Evolutionary conservation across 208 protist species (phyloP).

Genomic region (Leishmania gerbilli): DNA sequence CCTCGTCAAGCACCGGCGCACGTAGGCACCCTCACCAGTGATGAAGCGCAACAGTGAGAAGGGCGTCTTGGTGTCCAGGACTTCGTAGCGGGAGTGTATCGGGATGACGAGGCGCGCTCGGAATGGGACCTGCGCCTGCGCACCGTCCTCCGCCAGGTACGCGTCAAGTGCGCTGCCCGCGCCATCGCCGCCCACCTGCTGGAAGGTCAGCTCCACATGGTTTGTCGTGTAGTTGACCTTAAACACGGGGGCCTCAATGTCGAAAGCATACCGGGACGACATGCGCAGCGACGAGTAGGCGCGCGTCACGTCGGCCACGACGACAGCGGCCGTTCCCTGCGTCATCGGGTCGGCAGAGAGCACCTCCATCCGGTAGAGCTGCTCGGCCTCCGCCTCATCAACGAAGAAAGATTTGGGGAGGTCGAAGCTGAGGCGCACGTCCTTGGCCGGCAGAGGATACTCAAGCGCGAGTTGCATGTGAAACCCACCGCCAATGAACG

Average conservation of each 20-base stretch:
- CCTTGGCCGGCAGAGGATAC: constrained; percentile 36
- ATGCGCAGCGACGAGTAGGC: constrained; percentile 42
- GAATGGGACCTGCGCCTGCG: background rate
- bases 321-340: constrained; percentile 6
- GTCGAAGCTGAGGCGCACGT: constrained; percentile 36
- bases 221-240: constrained; percentile 57
- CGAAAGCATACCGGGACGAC: constrained; percentile 53
- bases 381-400: constrained; percentile 65
- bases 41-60: constrained; percentile 58
- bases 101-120: constrained; percentile 56
- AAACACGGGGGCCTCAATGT: constrained; percentile 85
- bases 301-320: constrained; percentile 32
- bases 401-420: constrained; percentile 74
- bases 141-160: constrained; percentile 1
- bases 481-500: constrained; percentile 60
- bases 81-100: constrained; percentile 84
- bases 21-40: constrained; percentile 36
- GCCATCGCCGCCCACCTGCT: constrained; percentile 1
- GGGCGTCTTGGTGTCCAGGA: constrained; percentile 34
- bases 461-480: constrained; percentile 81
- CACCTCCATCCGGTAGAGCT: constrained; percentile 52
- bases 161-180: constrained; percentile 10
- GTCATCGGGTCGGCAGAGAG: background rate
- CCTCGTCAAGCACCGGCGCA: constrained; percentile 48
- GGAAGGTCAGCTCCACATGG: constrained; percentile 38